These are phyloP conservation scores for Colletotrichum tamarilloi DNA, from an alignment of 2,329 filamentous ascomycete species.

Conservation along the genomic window DNA sequence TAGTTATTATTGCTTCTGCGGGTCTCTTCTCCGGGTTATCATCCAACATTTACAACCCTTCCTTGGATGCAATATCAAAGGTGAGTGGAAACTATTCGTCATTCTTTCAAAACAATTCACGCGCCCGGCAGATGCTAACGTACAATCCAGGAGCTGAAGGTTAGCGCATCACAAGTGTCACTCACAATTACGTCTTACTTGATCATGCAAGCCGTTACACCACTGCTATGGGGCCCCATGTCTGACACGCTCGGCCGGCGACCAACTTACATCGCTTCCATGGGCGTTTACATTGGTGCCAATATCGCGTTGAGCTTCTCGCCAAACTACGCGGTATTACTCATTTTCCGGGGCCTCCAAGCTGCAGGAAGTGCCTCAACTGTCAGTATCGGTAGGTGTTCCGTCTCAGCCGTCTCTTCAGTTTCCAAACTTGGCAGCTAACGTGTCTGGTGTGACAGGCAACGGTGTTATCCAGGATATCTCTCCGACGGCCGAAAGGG, in stretches of 20 bases:
- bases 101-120: not conserved
- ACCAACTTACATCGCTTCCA: constrained; percentile 55
- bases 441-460: not conserved
- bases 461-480: constrained; percentile 48
- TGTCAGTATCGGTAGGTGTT: constrained; percentile 54
- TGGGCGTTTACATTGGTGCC: constrained; percentile 57
- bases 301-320: constrained; percentile 58
- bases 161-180: constrained; percentile 45
- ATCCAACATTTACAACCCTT: constrained; percentile 63
- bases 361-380: constrained; percentile 60
- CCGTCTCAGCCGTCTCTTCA: not conserved
- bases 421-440: not conserved
- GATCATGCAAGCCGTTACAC: constrained; percentile 61
- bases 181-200: constrained; percentile 60
- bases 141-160: constrained; percentile 40
- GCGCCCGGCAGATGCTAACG: not conserved
- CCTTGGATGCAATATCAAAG: constrained; percentile 51
- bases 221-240: constrained; percentile 59
- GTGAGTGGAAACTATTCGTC: constrained; percentile 33
- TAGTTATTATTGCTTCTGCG: constrained; percentile 60
- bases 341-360: constrained; percentile 59
- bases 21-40: constrained; percentile 64
- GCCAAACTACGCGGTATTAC: constrained; percentile 53
- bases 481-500: constrained; percentile 42
- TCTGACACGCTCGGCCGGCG: constrained; percentile 59